Conservation (phyloP, 495 filamentous ascomycete genomes). For the Penicillium odoratum region DNA sequence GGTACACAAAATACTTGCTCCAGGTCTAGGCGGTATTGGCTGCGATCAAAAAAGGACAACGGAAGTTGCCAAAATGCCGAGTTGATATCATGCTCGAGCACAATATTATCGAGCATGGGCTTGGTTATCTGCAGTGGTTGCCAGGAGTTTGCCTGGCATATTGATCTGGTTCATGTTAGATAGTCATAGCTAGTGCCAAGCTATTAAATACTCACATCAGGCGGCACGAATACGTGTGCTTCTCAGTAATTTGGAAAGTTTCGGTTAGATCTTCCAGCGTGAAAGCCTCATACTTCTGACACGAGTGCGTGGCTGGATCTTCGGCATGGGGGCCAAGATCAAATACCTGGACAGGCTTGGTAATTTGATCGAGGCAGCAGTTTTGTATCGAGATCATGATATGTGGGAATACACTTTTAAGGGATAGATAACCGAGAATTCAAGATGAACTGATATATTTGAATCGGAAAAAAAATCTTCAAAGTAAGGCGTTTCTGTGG, state of each 20-base stretch:
- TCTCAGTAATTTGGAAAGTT: not conserved
- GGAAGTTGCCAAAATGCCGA: conserved; percentile 36
- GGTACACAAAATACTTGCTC: conserved; percentile 36
- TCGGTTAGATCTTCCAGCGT: not conserved
- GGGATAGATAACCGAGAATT: too few species aligned
- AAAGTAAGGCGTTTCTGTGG: not conserved
- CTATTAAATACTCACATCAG: conserved; percentile 7
- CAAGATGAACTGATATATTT: not conserved
- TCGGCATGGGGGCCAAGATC: not conserved
- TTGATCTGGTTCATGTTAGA: conserved; percentile 30
- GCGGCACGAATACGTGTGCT: conserved; percentile 3
- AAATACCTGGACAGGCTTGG: conserved; percentile 2
- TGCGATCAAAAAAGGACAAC: conserved; percentile 42
- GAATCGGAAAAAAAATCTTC: not conserved
- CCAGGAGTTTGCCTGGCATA: conserved; percentile 45
- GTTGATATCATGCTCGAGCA: conserved; percentile 16
- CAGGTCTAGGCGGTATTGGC: conserved; percentile 18
- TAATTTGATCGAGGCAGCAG: not conserved
- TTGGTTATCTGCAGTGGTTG: conserved; percentile 38
- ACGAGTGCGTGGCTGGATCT: not conserved
- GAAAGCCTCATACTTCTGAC: not conserved
- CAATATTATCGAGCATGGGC: conserved; percentile 34
- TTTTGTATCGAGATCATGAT: not conserved
- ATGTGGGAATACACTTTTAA: not conserved
- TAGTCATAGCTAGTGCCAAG: not conserved